These are phyloP conservation scores for Neofusicoccum umdonicola DNA, from an alignment of 2,329 filamentous ascomycete species.

Conservation along the genomic window DNA sequence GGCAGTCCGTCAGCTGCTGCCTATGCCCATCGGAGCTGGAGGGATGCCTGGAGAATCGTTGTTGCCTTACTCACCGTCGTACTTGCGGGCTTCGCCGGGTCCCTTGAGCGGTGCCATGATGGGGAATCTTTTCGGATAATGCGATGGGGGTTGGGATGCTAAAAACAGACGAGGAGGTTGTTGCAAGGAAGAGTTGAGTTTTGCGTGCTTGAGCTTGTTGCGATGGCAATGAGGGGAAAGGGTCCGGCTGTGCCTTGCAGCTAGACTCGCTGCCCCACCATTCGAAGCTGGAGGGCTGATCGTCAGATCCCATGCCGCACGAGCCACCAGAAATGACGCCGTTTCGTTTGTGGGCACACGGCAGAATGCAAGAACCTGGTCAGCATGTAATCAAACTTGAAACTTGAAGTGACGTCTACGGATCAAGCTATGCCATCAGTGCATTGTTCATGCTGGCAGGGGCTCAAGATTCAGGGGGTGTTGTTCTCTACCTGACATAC, in stretches of 20 bases:
- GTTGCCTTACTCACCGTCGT: slow-evolving; percentile 50
- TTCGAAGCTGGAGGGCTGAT: neutral
- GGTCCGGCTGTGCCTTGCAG: slow-evolving; percentile 14
- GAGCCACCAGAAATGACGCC: slow-evolving; percentile 10
- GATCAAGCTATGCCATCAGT: neutral
- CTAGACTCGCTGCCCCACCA: neutral
- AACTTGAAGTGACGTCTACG: neutral
- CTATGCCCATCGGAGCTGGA: neutral
- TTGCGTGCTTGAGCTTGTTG: slow-evolving; percentile 2
- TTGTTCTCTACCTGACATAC: neutral
- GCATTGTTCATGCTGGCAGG: neutral
- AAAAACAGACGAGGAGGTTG: neutral
- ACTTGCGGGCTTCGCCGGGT: slow-evolving; percentile 56
- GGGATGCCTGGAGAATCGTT: neutral
- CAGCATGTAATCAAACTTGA: slow-evolving; percentile 10
- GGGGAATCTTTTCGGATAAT: neutral
- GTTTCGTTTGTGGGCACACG: neutral
- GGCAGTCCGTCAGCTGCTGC: slow-evolving; percentile 62
- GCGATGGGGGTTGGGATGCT: neutral
- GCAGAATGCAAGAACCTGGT: neutral
- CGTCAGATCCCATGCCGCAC: slow-evolving; percentile 4
- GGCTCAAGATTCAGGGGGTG: neutral
- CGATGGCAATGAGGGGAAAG: slow-evolving; percentile 14
- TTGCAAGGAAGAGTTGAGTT: neutral
- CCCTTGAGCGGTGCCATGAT: slow-evolving; percentile 52